These are phyloP conservation scores for Carex scoparia DNA, from an alignment of 176 grass and related monocot species.

Conservation along the genomic window DNA sequence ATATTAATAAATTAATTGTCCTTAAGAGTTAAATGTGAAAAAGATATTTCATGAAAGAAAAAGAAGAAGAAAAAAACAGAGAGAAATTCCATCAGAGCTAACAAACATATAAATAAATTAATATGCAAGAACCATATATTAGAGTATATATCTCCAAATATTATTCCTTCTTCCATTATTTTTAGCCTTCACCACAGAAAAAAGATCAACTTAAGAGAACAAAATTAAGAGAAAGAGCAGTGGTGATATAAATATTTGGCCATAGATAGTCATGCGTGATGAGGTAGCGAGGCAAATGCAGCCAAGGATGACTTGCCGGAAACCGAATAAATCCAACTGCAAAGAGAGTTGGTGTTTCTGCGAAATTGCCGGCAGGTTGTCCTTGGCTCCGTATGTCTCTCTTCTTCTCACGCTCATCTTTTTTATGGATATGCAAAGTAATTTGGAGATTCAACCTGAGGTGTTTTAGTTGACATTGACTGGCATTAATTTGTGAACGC, in stretches of 20 bases:
- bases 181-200: background rate
- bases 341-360: background rate
- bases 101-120: background rate
- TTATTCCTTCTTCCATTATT: conserved; percentile 18
- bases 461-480: no score
- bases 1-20: no score
- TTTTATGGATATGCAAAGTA: conserved; percentile 14
- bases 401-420: conserved; percentile 31
- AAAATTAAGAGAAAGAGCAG: no score
- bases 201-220: no score
- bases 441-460: no score
- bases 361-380: conserved; percentile 24
- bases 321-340: background rate
- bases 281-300: conserved; percentile 33
- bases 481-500: no score
- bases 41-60: no score
- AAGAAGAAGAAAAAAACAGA: no score
- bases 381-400: conserved; percentile 34
- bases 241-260: background rate
- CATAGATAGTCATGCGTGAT: conserved; percentile 28
- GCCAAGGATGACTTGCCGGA: conserved; percentile 48
- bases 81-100: background rate
- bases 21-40: background rate
- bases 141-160: background rate
- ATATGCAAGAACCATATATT: background rate